Conservation (phyloP, 129 eudicot species). For the Tagetes patula region DNA sequence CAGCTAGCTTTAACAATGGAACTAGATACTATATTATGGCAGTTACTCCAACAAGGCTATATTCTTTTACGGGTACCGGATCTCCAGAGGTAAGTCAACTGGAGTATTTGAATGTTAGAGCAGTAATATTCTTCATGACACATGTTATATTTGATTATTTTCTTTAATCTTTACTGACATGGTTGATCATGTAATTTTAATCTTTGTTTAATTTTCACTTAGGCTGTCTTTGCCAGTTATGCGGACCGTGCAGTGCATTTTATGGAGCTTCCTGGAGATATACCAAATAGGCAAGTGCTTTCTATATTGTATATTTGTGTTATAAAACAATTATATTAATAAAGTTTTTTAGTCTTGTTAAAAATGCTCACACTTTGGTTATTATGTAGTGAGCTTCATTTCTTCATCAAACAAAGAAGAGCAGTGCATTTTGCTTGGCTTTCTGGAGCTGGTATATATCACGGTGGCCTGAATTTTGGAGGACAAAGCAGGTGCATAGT, state of each 20-base stretch:
- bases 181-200: slow-evolving; percentile 12
- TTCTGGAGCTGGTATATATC: slow-evolving; percentile 98
- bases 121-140: not conserved
- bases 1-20: slow-evolving; percentile 61
- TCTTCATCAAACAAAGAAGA: slow-evolving; percentile 82
- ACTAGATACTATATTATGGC: slow-evolving; percentile 93
- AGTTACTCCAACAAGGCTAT: slow-evolving; percentile 91
- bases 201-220: slow-evolving; percentile 26
- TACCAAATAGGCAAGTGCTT: slow-evolving; percentile 72
- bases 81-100: slow-evolving; percentile 53
- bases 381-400: slow-evolving; percentile 81
- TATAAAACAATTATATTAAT: not conserved
- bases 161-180: not conserved
- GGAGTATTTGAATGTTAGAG: not conserved
- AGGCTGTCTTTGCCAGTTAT: slow-evolving; percentile 84
- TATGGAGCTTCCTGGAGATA: slow-evolving; percentile 99
- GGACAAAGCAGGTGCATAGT: slow-evolving; percentile 67
- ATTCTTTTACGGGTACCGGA: slow-evolving; percentile 88
- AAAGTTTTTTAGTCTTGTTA: not conserved
- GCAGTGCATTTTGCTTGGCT: slow-evolving; percentile 98
- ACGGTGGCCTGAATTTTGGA: slow-evolving; percentile 93
- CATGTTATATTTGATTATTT: not conserved
- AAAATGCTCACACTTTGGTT: slow-evolving; percentile 7
- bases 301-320: slow-evolving; percentile 5
- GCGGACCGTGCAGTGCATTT: slow-evolving; percentile 84